phyloP scores from a whole-genome alignment of 345 rosid genomes.

The Pugionium cornutum region DNA sequence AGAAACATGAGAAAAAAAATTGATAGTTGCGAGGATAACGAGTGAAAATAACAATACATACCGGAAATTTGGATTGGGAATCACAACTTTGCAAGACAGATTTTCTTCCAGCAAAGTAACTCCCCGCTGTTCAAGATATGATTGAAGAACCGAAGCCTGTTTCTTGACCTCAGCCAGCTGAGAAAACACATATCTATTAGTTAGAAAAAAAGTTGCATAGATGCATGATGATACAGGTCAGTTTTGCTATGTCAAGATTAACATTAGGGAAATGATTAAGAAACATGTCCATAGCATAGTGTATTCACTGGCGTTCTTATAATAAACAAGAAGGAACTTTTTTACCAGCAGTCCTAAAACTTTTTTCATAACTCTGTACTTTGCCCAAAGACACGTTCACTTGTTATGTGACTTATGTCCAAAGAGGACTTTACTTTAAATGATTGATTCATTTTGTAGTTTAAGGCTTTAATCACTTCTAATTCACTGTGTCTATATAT shows the following conservation, averaged over 20 bases:
- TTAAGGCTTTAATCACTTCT: not conserved
- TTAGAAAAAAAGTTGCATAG: conserved; percentile 5
- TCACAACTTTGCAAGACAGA: conserved; percentile 74
- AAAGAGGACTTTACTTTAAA: not conserved
- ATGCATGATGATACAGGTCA: not conserved
- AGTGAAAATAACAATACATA: conserved; percentile 36
- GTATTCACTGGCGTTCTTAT: not conserved
- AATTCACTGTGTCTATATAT: not conserved
- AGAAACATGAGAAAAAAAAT: not conserved
- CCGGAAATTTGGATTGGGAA: conserved; percentile 89
- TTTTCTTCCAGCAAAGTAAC: conserved; percentile 73
- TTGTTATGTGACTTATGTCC: no score
- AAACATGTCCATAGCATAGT: not conserved
- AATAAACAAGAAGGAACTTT: not conserved
- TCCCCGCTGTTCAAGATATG: conserved; percentile 91
- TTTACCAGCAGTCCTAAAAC: not conserved
- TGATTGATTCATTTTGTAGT: not conserved
- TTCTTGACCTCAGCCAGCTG: conserved; percentile 65
- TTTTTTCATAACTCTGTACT: not conserved
- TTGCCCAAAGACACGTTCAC: not conserved
- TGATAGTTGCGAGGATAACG: not conserved
- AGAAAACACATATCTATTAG: conserved; percentile 10
- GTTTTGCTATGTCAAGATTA: conserved; percentile 5
- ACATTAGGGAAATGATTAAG: not conserved
- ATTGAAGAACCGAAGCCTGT: conserved; percentile 71